Conservation (phyloP, 345 rosid species). For the Eucalyptus marginata region DNA sequence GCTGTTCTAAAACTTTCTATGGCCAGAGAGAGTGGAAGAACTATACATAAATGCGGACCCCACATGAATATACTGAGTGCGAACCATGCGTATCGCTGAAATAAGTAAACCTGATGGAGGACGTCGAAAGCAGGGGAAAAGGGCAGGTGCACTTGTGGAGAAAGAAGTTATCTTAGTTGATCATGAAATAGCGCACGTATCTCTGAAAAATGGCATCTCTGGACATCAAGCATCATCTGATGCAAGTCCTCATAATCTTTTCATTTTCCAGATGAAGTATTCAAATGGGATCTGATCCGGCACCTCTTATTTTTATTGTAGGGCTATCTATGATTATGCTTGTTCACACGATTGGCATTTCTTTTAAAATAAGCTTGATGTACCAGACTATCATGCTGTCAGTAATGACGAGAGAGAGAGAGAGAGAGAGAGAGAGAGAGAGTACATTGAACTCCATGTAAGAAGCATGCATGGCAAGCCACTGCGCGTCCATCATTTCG, state of each 20-base stretch:
- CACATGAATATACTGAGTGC: neutral
- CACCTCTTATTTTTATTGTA: neutral
- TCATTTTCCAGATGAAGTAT: neutral
- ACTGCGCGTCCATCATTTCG: slow-evolving; percentile 98
- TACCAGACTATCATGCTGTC: neutral
- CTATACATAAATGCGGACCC: neutral
- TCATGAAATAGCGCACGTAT: neutral
- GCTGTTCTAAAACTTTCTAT: neutral
- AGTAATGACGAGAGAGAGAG: neutral
- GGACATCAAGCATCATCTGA: neutral
- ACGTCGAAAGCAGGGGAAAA: neutral
- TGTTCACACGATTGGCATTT: neutral
- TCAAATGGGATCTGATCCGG: neutral
- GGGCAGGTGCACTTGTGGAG: neutral
- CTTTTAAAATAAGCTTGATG: neutral
- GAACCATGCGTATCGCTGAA: neutral
- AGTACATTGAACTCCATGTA: slow-evolving; percentile 95
- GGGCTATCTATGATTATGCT: neutral
- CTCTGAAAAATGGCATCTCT: neutral
- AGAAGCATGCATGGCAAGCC: slow-evolving; percentile 99
- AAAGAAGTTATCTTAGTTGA: neutral
- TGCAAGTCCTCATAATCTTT: neutral
- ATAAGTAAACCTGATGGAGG: neutral
- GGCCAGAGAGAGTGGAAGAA: neutral
- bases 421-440: neutral